These are phyloP conservation scores for Talaromyces sp. DNA, from an alignment of 2,329 filamentous ascomycete species.

Conservation along the genomic window DNA sequence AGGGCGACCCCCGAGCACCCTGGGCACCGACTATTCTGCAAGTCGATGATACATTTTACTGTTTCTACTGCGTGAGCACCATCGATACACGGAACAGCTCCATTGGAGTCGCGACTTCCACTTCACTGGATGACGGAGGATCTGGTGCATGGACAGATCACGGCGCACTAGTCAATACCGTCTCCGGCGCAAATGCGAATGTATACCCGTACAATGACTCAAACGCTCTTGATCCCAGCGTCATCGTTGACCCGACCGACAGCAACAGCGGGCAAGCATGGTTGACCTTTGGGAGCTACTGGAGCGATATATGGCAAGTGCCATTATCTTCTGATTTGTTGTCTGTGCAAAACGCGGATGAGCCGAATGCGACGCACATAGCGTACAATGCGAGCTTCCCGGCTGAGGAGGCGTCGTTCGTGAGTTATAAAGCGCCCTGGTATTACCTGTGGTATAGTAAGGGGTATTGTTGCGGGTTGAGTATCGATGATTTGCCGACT, in stretches of 20 bases:
- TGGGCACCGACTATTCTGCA: constrained; percentile 60
- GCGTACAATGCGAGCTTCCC: constrained; percentile 21
- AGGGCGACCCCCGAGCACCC: constrained; percentile 31
- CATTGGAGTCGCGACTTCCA: constrained; percentile 57
- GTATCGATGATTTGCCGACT: constrained; percentile 23
- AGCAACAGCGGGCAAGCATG: constrained; percentile 36
- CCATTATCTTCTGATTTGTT: constrained; percentile 39
- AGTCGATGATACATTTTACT: constrained; percentile 57
- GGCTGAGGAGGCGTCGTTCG: constrained; percentile 34
- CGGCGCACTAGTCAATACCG: constrained; percentile 32
- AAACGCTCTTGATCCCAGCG: constrained; percentile 60
- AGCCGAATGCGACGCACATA: constrained; percentile 29
- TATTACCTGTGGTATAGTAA: constrained; percentile 42
- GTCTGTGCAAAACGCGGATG: constrained; percentile 21
- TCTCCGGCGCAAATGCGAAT: constrained; percentile 28
- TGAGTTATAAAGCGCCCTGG: constrained; percentile 34
- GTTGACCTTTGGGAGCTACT: constrained; percentile 66
- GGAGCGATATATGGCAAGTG: constrained; percentile 62
- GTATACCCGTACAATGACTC: constrained; percentile 42
- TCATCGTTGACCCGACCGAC: constrained; percentile 38
- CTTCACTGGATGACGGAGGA: constrained; percentile 27
- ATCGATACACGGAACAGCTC: constrained; percentile 60
- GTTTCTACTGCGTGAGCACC: constrained; percentile 62
- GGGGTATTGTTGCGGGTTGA: constrained; percentile 37
- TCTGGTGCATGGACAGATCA: constrained; percentile 36